A percentile compares a stretch with the other conserved stretches of the same genome.
phyloP scores from a whole-genome alignment of 2,329 filamentous ascomycete genomes.

The Pseudocercospora crystallina region DNA sequence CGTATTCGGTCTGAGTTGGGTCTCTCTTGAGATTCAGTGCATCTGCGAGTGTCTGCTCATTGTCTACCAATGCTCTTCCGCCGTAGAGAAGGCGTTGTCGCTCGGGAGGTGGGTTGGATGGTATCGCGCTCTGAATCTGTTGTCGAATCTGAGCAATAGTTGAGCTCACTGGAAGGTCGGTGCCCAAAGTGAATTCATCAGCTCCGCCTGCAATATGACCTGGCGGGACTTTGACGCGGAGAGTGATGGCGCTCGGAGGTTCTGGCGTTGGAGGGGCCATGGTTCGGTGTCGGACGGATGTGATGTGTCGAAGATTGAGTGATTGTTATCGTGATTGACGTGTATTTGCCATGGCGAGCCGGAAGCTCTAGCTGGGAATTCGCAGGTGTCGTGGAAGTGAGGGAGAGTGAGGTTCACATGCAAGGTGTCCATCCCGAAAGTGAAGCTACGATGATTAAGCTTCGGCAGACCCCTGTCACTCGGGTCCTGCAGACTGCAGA shows the following conservation, averaged over 20 bases:
- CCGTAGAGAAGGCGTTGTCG: conserved; percentile 60
- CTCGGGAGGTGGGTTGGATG: conserved; percentile 45
- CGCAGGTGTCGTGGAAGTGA: background rate
- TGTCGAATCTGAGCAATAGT: conserved; percentile 56
- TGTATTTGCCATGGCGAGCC: conserved; percentile 78
- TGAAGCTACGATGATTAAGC: no score
- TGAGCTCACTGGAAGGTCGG: conserved; percentile 29
- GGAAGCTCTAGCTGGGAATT: conserved; percentile 62
- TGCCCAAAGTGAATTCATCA: conserved; percentile 31
- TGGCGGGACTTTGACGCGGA: conserved; percentile 35
- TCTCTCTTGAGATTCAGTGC: conserved; percentile 55
- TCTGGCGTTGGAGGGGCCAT: conserved; percentile 30
- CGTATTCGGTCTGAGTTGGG: conserved; percentile 37
- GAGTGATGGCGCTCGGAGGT: conserved; percentile 30
- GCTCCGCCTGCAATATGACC: conserved; percentile 28
- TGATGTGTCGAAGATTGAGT: conserved; percentile 65
- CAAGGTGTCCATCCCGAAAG: no score
- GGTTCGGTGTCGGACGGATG: background rate
- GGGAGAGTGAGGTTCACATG: no score
- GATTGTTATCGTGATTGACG: conserved; percentile 70
- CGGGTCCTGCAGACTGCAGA: no score
- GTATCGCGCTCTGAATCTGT: conserved; percentile 51
- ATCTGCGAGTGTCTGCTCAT: conserved; percentile 48
- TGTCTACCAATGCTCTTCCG: conserved; percentile 54
- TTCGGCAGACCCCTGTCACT: no score